Conservation (phyloP, 257 asterid species). For the Plectranthus barbatus region DNA sequence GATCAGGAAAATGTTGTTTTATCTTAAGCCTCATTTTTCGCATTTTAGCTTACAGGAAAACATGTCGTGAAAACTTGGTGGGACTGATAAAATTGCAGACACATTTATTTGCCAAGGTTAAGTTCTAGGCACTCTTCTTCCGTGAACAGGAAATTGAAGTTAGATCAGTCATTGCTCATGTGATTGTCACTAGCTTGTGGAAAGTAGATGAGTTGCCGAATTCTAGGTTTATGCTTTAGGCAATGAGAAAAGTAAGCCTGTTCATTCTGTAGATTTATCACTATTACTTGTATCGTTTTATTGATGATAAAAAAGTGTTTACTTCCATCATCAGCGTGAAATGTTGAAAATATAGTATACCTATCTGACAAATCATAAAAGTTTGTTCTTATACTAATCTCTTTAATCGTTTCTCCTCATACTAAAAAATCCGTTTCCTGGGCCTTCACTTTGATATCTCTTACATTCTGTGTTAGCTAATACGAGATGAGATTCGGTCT, state of each 20-base stretch:
- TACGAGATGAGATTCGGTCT: constrained; percentile 62
- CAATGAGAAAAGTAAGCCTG: background rate
- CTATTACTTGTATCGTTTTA: background rate
- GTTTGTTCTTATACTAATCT: too few species aligned
- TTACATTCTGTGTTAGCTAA: too few species aligned
- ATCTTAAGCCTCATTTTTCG: background rate
- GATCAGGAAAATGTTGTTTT: too few species aligned
- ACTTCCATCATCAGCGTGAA: too few species aligned
- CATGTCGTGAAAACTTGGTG: constrained; percentile 1
- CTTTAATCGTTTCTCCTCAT: background rate
- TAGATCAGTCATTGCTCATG: background rate
- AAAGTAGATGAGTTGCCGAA: too few species aligned
- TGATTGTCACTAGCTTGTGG: background rate
- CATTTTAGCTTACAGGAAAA: background rate
- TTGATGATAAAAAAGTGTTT: background rate
- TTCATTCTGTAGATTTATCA: background rate
- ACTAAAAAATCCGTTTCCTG: background rate
- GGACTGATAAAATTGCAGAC: too few species aligned
- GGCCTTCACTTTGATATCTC: too few species aligned
- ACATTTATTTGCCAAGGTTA: too few species aligned
- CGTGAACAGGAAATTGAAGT: background rate
- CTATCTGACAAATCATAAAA: too few species aligned
- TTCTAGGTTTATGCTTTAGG: constrained; percentile 2
- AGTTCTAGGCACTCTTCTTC: background rate
- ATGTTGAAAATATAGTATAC: too few species aligned